A percentile compares a stretch with the other conserved stretches of the same genome.
These are phyloP conservation scores for Penicillium brasilianum DNA, from an alignment of 2,329 filamentous ascomycete species.

Conservation along the genomic window DNA sequence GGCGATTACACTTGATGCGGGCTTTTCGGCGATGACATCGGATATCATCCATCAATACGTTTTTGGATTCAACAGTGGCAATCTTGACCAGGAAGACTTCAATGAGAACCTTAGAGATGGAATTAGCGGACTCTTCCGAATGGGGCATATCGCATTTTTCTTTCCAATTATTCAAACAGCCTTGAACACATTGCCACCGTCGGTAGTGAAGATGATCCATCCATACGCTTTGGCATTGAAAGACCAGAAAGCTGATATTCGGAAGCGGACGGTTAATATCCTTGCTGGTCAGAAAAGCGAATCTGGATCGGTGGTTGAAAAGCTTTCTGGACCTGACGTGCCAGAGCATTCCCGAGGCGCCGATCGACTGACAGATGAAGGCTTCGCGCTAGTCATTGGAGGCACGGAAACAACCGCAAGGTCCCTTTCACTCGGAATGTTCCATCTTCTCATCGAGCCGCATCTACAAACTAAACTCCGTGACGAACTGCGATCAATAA, in stretches of 20 bases:
- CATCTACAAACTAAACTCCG: constrained; percentile 29
- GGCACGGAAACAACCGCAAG: constrained; percentile 48
- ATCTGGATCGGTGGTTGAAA: constrained; percentile 22
- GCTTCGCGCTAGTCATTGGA: constrained; percentile 43
- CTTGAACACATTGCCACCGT: neutral
- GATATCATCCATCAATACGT: constrained; percentile 46
- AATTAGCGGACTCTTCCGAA: constrained; percentile 25
- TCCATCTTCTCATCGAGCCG: constrained; percentile 31
- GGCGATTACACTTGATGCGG: constrained; percentile 27
- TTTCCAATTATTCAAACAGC: neutral
- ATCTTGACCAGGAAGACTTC: constrained; percentile 39
- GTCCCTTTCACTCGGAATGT: constrained; percentile 36
- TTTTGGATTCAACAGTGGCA: constrained; percentile 39
- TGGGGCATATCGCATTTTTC: constrained; percentile 27
- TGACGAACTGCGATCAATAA: constrained; percentile 35
- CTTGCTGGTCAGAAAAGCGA: constrained; percentile 11
- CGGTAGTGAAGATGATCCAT: constrained; percentile 6
- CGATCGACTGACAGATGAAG: constrained; percentile 42
- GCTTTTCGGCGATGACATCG: constrained; percentile 36
- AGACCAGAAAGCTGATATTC: constrained; percentile 24
- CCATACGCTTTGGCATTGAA: constrained; percentile 22
- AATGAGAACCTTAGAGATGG: constrained; percentile 28
- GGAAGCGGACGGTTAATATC: constrained; percentile 7
- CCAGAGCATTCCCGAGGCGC: constrained; percentile 25
- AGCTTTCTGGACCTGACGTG: constrained; percentile 21